Base-by-base conservation (phyloP, 2,329 filamentous ascomycete species). In the Aspergillus sp. region DNA sequence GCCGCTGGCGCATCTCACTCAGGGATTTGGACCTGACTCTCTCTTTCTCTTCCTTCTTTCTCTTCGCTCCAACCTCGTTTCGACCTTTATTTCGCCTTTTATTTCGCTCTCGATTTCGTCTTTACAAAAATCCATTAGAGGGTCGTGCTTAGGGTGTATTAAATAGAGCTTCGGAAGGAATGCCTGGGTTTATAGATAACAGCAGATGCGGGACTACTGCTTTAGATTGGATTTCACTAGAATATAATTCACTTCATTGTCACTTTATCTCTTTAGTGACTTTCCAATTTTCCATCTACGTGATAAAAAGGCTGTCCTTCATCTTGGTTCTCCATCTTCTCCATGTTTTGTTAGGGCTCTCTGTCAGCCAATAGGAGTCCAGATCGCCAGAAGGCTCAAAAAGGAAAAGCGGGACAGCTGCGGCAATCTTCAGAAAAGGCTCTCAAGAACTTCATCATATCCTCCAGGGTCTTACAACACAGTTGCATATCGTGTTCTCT, bases 401-500 rank as follows among this genome's bases (percentile, higher is more conserved):
- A 48, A 43, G 69, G 69, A 65, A 71, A 71, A 59, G 70, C 60
- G 63, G 60, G 48, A 53, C 50, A 66, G 54, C 57, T 64, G 63
- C 64, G 66, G 63, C 68, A 68, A 57, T 57, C 69, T 64, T 67
- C 66, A 63, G 66, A 71, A 67, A 61, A 58, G 43, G 60, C 61
- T 71, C 66, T 70, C 67, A 73, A 76, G 71, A 74, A 71, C 72
- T 71, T 74, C 68, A 68, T 60, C 60, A 66, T 69, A 64, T 65
- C 65, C 64, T 49, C 57, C 62, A 60, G 61, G 59, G 61, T 56
- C 50, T 57, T 63, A 60, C 49, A 60, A 34, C 58, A 43, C 60
- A 41, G 60, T 61, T 57, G 62, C 59, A 64, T 63, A 67, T 66
- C 60, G 52, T 65, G 61, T 63, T 68, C 43, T 72, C 76, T 78